Base-by-base conservation (phyloP, 192 early-diverging fungal genomes). In the Dissophora ornata region DNA sequence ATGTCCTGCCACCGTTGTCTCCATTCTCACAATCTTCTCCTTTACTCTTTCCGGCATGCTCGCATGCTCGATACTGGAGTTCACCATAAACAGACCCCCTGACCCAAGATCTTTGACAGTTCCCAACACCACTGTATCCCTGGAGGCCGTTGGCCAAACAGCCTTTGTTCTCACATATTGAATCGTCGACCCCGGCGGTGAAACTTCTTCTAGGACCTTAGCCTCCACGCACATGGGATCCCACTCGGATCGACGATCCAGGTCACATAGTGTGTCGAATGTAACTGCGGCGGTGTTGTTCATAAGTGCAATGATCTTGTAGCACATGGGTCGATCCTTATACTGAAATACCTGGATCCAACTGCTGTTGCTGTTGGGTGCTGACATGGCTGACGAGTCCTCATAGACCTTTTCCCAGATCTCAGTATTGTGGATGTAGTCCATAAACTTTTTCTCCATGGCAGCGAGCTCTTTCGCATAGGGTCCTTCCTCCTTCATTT, bases 171-270 rank as follows among this genome's bases (percentile, higher is more conserved):
- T 40, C 16, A 80, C 58, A 34, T 80, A 80, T 40, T 80, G 63
- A 22, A 80, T 46, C 19, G 61, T 65, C 6, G 69, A 62, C 18
- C 68, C 69, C 16, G 78, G 56, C 16, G 28, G 4, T 18, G 47
- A 24, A 12, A 80, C 62, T 16, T 60, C 40, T 19, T 64, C 57
- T 28, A 80, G 13, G 7, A 70, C 58, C 18, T 51, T 24, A 13
- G 78, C 69, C 51, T 80, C 78, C 18, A 67, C 78, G 10, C 63
- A 67, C 68, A 80, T 70, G 25, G 62, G 67, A 44, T 80, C 78
- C 67, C 68, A 80, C 18, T 66, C 52, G 11, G 51, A 28, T 0
- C 78, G 62, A 33, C 63, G 54, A 2, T 49, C 54, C 25, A 80
- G 41, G 19, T 70, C 78, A 6, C 62, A 69, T 3, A 80, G 52